Conservation (phyloP, 2,329 filamentous ascomycete genomes). For the Oidium heveae region DNA sequence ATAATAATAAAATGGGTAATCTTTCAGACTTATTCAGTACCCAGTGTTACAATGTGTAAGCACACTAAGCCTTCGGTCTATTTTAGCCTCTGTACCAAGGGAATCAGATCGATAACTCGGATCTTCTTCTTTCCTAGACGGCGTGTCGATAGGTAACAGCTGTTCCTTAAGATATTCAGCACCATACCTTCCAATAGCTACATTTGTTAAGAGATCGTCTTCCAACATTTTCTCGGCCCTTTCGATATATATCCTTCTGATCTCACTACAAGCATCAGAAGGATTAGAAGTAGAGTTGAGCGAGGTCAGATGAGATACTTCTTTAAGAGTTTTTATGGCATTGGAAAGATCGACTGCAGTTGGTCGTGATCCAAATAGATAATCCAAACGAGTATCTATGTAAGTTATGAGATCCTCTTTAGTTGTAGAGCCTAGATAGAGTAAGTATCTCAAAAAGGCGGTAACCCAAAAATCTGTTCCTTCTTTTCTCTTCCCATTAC, state of each 20-base stretch:
- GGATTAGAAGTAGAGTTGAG: not conserved
- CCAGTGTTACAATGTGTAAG: conserved; percentile 97
- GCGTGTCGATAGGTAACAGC: conserved; percentile 9
- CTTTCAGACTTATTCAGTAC: conserved; percentile 17
- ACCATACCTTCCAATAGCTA: conserved; percentile 59
- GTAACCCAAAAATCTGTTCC: too few relatives aligned
- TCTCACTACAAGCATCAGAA: conserved; percentile 16
- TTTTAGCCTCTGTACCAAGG: conserved; percentile 19
- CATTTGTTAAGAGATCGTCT: conserved; percentile 70
- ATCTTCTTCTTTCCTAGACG: conserved; percentile 7
- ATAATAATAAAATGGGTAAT: conserved; percentile 2
- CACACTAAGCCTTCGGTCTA: conserved; percentile 40
- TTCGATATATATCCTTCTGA: conserved; percentile 46
- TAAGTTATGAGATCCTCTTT: conserved; percentile 37
- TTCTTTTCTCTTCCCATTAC: too few relatives aligned
- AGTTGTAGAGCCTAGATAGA: conserved; percentile 4
- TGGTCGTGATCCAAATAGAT: conserved; percentile 67
- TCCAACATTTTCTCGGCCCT: conserved; percentile 70
- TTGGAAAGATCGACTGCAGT: conserved; percentile 90
- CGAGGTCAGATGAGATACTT: not conserved
- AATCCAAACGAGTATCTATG: conserved; percentile 56
- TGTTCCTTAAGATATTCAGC: conserved; percentile 46
- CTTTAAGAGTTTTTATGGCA: conserved; percentile 57
- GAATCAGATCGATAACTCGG: conserved; percentile 15
- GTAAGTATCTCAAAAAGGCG: too few relatives aligned